Conservation (phyloP, 768 basidiomycete genomes). For the Phlebiopsis flavidoalba region DNA sequence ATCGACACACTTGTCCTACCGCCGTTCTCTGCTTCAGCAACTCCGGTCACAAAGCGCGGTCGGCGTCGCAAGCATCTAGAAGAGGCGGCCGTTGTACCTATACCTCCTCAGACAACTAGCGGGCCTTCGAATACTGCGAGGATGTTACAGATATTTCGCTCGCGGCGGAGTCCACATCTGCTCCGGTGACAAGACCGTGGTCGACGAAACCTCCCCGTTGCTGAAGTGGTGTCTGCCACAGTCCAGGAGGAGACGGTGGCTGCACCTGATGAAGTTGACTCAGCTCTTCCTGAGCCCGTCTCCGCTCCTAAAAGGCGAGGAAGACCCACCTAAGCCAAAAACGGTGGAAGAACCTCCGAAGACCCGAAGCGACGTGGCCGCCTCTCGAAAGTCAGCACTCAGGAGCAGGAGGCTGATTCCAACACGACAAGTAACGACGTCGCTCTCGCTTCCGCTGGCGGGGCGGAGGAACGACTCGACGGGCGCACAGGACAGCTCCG, state of each 20-base stretch:
- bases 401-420: neutral
- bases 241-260: neutral
- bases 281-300: neutral
- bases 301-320: neutral
- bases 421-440: too few species aligned
- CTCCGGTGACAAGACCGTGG: too few species aligned
- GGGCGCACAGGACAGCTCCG: too few species aligned
- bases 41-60: conserved; percentile 1
- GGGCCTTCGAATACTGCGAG: too few species aligned
- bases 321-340: conserved; percentile 2
- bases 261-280: neutral
- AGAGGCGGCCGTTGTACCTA: too few species aligned
- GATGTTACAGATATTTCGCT: too few species aligned
- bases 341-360: neutral
- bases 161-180: too few species aligned
- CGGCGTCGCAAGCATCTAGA: neutral
- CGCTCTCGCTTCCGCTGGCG: too few species aligned
- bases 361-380: neutral
- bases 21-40: too few species aligned
- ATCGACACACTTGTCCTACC: too few species aligned
- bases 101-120: too few species aligned
- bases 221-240: neutral
- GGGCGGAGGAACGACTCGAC: too few species aligned
- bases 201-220: neutral
- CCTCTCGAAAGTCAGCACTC: neutral